Evolutionary conservation across 352 stramenopile species (phyloP).

Genomic region (Globisporangium paroecandrum): DNA sequence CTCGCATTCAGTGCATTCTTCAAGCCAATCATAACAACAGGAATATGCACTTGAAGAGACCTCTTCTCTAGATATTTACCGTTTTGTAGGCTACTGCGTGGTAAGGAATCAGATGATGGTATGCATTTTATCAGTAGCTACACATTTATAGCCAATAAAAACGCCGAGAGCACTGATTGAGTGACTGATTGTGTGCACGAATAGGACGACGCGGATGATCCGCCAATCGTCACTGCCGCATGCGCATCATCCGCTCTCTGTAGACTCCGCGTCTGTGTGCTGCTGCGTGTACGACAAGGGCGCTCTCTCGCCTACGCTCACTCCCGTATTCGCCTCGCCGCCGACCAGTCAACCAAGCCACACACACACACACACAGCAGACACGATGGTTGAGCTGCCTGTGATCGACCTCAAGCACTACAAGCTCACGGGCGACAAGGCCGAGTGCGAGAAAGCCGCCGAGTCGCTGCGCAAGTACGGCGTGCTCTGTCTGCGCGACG

Average conservation of each 20-base stretch:
- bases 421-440: constrained; percentile 59
- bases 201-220: not conserved
- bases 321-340: constrained; percentile 12
- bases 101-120: not conserved
- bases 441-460: constrained; percentile 72
- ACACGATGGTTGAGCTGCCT: constrained; percentile 67
- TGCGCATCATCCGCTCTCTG: not conserved
- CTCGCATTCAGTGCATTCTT: constrained; percentile 11
- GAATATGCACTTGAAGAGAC: not conserved
- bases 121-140: not conserved
- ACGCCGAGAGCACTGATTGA: not conserved
- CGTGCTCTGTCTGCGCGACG: constrained; percentile 78
- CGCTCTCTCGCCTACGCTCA: not conserved
- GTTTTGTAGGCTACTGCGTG: not conserved
- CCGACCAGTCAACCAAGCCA: constrained; percentile 10
- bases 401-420: constrained; percentile 83
- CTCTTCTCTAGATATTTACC: not conserved
- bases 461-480: constrained; percentile 85
- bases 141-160: not conserved
- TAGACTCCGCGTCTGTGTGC: not conserved
- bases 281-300: not conserved
- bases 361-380: constrained; percentile 1
- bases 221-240: constrained; percentile 2
- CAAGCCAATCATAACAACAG: not conserved
- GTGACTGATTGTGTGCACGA: not conserved